phyloP scores from a whole-genome alignment of 2,329 filamentous ascomycete genomes.

The Talaromyces atroroseus region DNA sequence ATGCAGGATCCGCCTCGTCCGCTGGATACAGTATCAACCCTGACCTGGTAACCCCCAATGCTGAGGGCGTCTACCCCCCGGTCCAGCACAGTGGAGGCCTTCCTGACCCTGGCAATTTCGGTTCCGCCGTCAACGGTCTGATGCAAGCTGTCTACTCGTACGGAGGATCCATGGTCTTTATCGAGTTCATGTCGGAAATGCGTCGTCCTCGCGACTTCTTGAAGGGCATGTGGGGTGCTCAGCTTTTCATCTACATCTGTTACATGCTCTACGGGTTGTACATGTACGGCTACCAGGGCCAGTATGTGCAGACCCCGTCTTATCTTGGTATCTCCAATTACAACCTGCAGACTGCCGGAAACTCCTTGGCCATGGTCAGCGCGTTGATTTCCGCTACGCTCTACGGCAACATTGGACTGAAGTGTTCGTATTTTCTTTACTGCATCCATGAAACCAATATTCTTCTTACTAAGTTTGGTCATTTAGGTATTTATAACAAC shows the following conservation, averaged over 20 bases:
- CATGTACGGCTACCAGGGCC: slow-evolving; percentile 9
- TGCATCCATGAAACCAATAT: neutral
- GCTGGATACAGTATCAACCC: slow-evolving; percentile 21
- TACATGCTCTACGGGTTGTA: slow-evolving; percentile 8
- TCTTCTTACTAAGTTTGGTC: neutral
- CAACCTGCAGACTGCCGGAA: slow-evolving; percentile 26
- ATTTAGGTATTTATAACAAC: slow-evolving; percentile 38
- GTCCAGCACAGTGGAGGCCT: slow-evolving; percentile 37
- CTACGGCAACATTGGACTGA: slow-evolving; percentile 39
- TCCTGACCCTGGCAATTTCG: slow-evolving; percentile 35
- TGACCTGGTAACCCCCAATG: slow-evolving; percentile 21
- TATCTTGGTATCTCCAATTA: slow-evolving; percentile 19
- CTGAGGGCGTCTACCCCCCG: slow-evolving; percentile 24
- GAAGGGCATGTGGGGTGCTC: slow-evolving; percentile 42
- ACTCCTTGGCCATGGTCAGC: slow-evolving; percentile 24
- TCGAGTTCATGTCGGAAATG: slow-evolving; percentile 54
- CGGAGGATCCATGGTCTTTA: slow-evolving; percentile 54
- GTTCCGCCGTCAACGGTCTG: slow-evolving; percentile 46
- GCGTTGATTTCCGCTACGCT: slow-evolving; percentile 32
- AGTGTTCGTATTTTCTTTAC: slow-evolving; percentile 16
- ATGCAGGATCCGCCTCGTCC: slow-evolving; percentile 23
- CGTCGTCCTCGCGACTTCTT: slow-evolving; percentile 45
- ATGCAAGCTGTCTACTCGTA: slow-evolving; percentile 55
- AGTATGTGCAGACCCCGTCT: slow-evolving; percentile 2
- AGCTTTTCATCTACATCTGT: slow-evolving; percentile 41